Conservation (phyloP, 1,139 yeast genomes). For the Candida tetrigidarum region DNA sequence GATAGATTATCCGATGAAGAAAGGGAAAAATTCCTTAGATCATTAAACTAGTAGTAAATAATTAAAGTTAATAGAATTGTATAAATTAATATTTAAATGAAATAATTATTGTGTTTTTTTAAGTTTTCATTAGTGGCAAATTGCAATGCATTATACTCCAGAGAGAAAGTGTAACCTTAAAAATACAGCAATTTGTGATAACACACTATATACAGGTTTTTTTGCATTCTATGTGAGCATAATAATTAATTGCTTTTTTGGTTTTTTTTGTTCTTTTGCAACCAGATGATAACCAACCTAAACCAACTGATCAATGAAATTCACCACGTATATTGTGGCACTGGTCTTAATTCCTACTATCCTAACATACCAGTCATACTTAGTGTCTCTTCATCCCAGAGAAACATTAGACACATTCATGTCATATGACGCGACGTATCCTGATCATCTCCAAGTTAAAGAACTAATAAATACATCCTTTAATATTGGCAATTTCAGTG, state of each 20-base stretch:
- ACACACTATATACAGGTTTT: no score
- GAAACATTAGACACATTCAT: slow-evolving; percentile 44
- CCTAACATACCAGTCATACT: slow-evolving; percentile 17
- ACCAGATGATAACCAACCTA: neutral
- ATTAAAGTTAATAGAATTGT: neutral
- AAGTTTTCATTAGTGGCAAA: no score
- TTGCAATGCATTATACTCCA: no score
- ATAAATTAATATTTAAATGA: neutral
- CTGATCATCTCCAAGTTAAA: slow-evolving; percentile 38
- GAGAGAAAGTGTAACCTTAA: no score
- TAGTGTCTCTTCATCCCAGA: slow-evolving; percentile 29
- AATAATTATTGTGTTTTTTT: no score
- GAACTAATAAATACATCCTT: slow-evolving; percentile 49
- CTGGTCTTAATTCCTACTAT: neutral
- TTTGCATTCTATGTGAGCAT: no score
- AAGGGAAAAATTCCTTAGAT: slow-evolving; percentile 52
- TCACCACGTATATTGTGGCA: neutral
- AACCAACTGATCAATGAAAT: neutral
- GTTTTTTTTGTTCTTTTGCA: neutral
- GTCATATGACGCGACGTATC: slow-evolving; percentile 36
- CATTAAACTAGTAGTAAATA: slow-evolving; percentile 22
- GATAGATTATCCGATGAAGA: slow-evolving; percentile 63
- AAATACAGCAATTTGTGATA: no score
- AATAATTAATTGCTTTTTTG: neutral
- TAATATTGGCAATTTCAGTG: slow-evolving; percentile 65